Evolutionary conservation across 768 basidiomycete species (phyloP), one percentile per base, ranked within the genome.

Genomic region (Cystobasidiopsis lactophilus): DNA sequence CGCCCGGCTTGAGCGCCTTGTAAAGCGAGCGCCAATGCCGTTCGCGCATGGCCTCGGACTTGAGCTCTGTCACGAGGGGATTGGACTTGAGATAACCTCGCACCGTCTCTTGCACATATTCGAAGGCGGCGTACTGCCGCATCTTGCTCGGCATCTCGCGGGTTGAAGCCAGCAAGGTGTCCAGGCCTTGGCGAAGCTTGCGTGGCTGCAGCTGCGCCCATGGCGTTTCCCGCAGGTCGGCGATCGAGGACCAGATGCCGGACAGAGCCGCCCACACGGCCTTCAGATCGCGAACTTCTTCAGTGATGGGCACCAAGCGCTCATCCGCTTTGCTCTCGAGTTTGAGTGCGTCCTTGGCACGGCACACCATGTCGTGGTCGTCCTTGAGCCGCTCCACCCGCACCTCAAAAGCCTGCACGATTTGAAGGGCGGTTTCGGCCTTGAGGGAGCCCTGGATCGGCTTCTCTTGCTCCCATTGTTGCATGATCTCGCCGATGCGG

Each of bases 111-210:
- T 96, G 89, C 2, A 96, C 86, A 65, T 84, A 89, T 71, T 96
- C 93, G 63, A 95, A 98, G 0, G 93, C 93, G 9, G 88, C 85
- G 66, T 98, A 98, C 65, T 98, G 93, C 50, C 93, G 76, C 93
- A 96, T 98, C 56, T 89, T 74, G 35, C 85, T 91, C 1, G 93
- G 93, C 91, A 98, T 95, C 45, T 96, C 91, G 70, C 88, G 85
- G 23, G 91, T 95, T n/a, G 85, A 85, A 24, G 75, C 72, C 49
- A 96, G 68, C 43, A 96, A 73, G n/a, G 75, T 77, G 61, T 98
- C 91, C 51, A 98, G 78, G 58, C 85, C 82, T 62, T 89, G 84
- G 60, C 93, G 78, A 53, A 98, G 65, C 68, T 96, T 96, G 62
- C 93, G 77, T 23, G 93, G 84, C 63, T 68, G 88, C 37, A 96